Conservation (phyloP, 176 grass and related monocot genomes). For the Tuctoria greenei region DNA sequence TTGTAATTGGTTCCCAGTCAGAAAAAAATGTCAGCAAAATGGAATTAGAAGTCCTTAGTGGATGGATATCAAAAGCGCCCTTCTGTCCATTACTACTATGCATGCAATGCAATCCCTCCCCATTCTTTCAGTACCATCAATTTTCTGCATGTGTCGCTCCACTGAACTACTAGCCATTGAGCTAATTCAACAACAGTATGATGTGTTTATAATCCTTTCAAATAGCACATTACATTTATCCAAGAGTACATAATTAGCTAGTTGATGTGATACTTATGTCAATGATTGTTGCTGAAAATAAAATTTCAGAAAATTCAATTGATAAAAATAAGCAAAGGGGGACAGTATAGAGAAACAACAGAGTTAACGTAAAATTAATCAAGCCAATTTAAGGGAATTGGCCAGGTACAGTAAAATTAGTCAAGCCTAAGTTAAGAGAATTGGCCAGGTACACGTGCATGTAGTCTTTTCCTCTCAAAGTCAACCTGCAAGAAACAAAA, state of each 20-base stretch:
- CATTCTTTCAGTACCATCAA: neutral
- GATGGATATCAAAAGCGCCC: neutral
- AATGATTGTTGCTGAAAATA: neutral
- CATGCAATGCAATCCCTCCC: neutral
- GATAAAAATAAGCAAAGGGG: conserved; percentile 18
- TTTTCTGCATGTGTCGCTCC: neutral
- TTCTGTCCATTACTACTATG: neutral
- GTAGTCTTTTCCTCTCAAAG: conserved; percentile 89
- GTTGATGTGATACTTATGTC: conserved; percentile 19
- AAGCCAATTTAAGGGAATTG: conserved; percentile 49
- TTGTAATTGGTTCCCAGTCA: neutral
- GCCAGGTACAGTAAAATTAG: conserved; percentile 44
- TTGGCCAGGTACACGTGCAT: conserved; percentile 64
- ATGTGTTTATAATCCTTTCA: neutral
- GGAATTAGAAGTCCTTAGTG: neutral
- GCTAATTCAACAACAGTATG: neutral
- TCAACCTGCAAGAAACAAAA: conserved; percentile 62
- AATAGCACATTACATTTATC: neutral
- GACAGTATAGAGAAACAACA: neutral
- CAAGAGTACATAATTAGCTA: conserved; percentile 10
- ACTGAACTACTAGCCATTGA: neutral
- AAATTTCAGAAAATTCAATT: neutral
- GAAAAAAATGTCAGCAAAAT: neutral
- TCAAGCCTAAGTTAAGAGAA: conserved; percentile 42
- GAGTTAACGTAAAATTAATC: conserved; percentile 10